A percentile compares a stretch with the other conserved stretches of the same genome.
Evolutionary conservation across 805 yeast genomes (phyloP).

Genomic region (Torulaspora indica): DNA sequence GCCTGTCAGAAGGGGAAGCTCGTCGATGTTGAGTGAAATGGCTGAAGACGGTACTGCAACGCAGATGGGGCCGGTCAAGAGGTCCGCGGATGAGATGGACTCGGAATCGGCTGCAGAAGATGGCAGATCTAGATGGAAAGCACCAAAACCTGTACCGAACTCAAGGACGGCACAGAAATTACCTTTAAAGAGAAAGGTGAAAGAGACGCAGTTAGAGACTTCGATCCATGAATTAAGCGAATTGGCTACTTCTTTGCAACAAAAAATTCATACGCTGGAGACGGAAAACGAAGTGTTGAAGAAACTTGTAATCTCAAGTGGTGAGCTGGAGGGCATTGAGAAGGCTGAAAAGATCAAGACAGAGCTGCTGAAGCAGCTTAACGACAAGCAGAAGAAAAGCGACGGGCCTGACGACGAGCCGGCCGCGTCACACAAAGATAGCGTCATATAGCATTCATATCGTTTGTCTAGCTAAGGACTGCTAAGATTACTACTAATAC

Average conservation of each 20-base stretch:
- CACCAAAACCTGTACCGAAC: conserved; percentile 2
- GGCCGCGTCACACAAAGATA: conserved; percentile 1
- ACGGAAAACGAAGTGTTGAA: conserved; percentile 88
- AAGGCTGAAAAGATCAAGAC: conserved; percentile 50
- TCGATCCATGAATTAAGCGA: conserved; percentile 69
- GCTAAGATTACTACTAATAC: conserved; percentile 56
- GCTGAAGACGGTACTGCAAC: background rate
- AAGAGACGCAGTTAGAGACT: conserved; percentile 87
- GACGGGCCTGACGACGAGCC: background rate
- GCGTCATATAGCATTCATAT: background rate
- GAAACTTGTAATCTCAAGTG: conserved; percentile 78
- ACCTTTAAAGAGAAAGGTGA: conserved; percentile 69
- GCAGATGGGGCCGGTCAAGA: background rate
- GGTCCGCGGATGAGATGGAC: background rate
- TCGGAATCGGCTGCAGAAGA: background rate
- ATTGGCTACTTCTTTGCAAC: conserved; percentile 58
- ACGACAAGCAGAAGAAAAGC: conserved; percentile 3
- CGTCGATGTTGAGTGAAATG: background rate
- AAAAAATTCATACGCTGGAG: conserved; percentile 74
- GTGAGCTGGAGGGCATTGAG: conserved; percentile 48
- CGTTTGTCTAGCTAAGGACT: conserved; percentile 26
- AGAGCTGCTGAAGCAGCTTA: conserved; percentile 14
- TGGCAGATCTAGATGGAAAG: conserved; percentile 1
- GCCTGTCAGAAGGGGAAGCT: background rate
- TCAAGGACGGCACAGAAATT: conserved; percentile 10